Percentiles rank a stretch among this genome's conserved stretches.
Evolutionary conservation across 1,284 basidiomycete genomes (phyloP).

Genomic region (Papiliotrema fonsecae): DNA sequence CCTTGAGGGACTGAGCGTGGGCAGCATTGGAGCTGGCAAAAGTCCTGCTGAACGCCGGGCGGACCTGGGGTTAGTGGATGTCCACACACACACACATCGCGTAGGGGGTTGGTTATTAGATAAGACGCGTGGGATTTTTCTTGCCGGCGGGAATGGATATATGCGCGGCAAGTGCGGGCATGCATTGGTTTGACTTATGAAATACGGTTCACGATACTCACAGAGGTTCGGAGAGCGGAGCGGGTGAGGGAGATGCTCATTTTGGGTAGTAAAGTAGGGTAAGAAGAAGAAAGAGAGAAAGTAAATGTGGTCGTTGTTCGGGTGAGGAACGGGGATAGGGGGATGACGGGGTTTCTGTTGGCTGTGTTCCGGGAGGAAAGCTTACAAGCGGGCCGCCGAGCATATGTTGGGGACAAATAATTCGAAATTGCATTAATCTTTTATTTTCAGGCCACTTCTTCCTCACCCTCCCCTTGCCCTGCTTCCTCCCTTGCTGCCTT

Average conservation of each 20-base stretch:
- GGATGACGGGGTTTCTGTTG: not conserved
- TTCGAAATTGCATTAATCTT: not conserved
- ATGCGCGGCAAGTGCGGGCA: too few relatives aligned
- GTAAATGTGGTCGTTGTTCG: not conserved
- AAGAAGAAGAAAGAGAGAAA: not conserved
- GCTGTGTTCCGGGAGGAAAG: not conserved
- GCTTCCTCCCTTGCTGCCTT: not conserved
- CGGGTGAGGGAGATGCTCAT: constrained; percentile 30
- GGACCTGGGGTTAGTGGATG: constrained; percentile 16
- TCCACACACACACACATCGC: too few relatives aligned
- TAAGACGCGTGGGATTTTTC: too few relatives aligned
- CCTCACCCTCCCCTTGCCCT: not conserved
- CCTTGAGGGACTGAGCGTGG: constrained; percentile 72
- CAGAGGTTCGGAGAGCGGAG: constrained; percentile 31
- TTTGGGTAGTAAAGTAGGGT: constrained; percentile 39
- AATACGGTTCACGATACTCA: too few relatives aligned
- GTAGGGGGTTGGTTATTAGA: too few relatives aligned
- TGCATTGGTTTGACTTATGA: too few relatives aligned
- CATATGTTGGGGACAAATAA: not conserved
- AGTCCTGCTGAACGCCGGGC: constrained; percentile 37
- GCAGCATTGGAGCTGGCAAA: constrained; percentile 58
- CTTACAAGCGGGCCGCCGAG: not conserved
- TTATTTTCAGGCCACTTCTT: not conserved
- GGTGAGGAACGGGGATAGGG: not conserved
- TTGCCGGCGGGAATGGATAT: too few relatives aligned